Conservation (phyloP, 2,329 filamentous ascomycete genomes). For the Talaromyces rugulosus region DNA sequence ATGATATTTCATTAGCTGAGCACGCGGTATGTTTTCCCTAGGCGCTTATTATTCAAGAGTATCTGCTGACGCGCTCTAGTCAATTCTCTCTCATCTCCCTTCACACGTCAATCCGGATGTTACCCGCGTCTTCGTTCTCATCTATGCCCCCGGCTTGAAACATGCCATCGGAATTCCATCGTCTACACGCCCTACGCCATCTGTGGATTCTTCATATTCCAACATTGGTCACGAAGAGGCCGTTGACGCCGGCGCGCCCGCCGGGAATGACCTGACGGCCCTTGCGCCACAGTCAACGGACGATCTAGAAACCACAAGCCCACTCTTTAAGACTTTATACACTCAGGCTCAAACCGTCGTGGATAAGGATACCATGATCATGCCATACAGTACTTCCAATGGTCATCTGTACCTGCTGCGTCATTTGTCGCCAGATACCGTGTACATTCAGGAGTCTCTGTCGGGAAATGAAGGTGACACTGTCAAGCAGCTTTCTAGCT, state of each 20-base stretch:
- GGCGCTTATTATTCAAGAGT: neutral
- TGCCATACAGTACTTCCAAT: conserved; percentile 79
- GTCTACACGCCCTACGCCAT: conserved; percentile 54
- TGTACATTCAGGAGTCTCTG: conserved; percentile 85
- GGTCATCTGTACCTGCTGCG: conserved; percentile 84
- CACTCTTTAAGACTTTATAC: conserved; percentile 74
- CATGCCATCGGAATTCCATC: conserved; percentile 43
- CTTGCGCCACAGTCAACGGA: conserved; percentile 45
- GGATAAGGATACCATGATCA: conserved; percentile 77
- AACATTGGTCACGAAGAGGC: conserved; percentile 75
- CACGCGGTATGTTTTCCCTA: conserved; percentile 65
- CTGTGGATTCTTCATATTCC: conserved; percentile 78
- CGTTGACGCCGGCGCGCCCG: conserved; percentile 26
- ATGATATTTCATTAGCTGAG: conserved; percentile 61
- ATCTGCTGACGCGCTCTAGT: conserved; percentile 46
- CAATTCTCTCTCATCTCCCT: conserved; percentile 84
- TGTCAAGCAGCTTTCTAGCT: conserved; percentile 62
- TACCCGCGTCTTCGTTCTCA: conserved; percentile 78
- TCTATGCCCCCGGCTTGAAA: conserved; percentile 79
- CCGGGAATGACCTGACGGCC: conserved; percentile 52
- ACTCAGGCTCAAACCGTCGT: conserved; percentile 74
- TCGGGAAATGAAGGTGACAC: conserved; percentile 69
- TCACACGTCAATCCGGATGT: conserved; percentile 68
- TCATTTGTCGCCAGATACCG: conserved; percentile 76
- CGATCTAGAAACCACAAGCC: conserved; percentile 45